Base-by-base conservation (phyloP, 768 basidiomycete genomes). In the Clitopilus hobsonii region DNA sequence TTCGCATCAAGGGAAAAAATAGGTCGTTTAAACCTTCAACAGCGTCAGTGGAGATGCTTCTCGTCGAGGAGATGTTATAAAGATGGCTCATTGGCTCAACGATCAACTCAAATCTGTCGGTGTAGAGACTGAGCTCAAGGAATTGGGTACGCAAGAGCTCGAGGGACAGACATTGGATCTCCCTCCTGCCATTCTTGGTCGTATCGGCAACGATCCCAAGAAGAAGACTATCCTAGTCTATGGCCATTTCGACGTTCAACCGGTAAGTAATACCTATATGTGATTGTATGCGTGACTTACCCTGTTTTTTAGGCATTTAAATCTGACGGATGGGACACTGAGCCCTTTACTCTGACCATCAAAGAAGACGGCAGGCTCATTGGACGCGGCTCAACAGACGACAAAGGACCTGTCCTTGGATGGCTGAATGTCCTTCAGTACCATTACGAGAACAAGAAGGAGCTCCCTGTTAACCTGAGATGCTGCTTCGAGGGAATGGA, bases 401-500 rank as follows among this genome's bases (percentile, higher is more conserved):
- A 95, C 75, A 96, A 96, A 70, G 93, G 93, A 0, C 92, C 92
- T 13, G 76, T 95, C 38, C 71, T 92, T 7, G 93, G 89, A 13
- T 95, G 93, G 93, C 69, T 96, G 55, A 94, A 94, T 64, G 87
- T 94, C 41, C 76, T 97, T 45, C 86, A 96, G 62, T 94, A 91
- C 54, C 93, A 96, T 55, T 72, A 80, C 49, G 73, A 84, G 54
- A 80, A 81, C 29, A 75, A 81, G 22, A 74, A 84, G 41, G 80
- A 83, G 29, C 79, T 97, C 18, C 95, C 95, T 1, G 91, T 98
- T 24, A 97, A 98, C 67, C 71, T 98, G 54, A 83, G 84, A 59
- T 86, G 91, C 75, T 92, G 90, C 76, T 94, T 98, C 62, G 96
- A 98, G 68, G 95, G 91, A 3, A 98, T 97, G 95, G 96, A 98